phyloP scores from a whole-genome alignment of 306 rosid species.

The Senna tora region DNA sequence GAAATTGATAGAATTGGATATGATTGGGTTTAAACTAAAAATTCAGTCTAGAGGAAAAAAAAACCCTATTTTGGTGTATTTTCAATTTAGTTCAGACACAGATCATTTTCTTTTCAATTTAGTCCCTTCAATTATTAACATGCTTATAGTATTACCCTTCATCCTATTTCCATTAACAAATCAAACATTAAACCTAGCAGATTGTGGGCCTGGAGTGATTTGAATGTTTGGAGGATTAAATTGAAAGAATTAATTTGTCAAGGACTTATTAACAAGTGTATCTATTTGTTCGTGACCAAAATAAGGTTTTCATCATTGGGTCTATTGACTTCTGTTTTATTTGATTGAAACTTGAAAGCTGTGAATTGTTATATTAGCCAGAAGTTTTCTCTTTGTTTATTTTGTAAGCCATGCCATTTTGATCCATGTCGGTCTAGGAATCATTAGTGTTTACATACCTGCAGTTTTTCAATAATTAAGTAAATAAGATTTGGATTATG shows the following conservation, averaged over 20 bases:
- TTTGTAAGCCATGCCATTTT: background rate
- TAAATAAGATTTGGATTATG: constrained; percentile 3
- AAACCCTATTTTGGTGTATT: background rate
- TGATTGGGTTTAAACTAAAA: constrained; percentile 5
- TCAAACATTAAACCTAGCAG: background rate
- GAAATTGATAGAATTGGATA: constrained; percentile 11
- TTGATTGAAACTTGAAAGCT: constrained; percentile 27
- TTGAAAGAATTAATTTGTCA: background rate
- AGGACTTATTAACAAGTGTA: background rate
- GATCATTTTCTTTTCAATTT: background rate
- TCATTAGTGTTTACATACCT: background rate
- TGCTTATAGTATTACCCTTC: background rate
- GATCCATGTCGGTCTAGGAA: constrained; percentile 26
- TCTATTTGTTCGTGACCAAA: background rate
- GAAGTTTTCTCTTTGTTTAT: background rate
- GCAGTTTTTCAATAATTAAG: background rate
- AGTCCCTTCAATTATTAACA: background rate
- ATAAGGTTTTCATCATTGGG: background rate
- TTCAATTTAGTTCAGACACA: background rate
- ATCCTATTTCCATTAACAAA: background rate
- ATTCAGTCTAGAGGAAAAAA: background rate
- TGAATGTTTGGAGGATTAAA: background rate
- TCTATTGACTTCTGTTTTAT: background rate
- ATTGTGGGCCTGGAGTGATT: background rate
- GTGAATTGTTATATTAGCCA: constrained; percentile 29